Evolutionary conservation across 345 rosid species (phyloP), one percentile per base, ranked within the genome.

Genomic region (Camelina hispida): DNA sequence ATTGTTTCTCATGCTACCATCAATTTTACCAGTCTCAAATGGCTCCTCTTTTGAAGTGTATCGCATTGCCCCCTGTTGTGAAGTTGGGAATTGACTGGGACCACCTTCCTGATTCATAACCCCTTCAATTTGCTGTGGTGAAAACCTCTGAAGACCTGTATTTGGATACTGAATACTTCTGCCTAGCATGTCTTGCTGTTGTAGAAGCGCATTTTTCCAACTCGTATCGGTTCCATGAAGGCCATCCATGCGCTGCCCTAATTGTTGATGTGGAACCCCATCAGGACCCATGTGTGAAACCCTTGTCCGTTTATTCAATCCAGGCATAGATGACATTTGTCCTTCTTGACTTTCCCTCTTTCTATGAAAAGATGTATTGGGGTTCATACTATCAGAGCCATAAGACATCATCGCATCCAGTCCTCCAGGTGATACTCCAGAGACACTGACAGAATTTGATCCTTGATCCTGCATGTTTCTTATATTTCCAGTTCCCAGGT

Each of bases 321-420:
- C 74, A 62, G 99, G 80, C 72, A 88, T 54, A 16, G 96, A 87
- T 38, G 90, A 85, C 76, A 83, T 50, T 79, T 81, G 87, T 18
- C 85, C 89, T 65, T 89, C 97, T 76, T 83, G 92, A 80, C 57
- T 88, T 67, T 90, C 98, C 66, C 93, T 88, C 71, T 87, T 95
- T 47, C 87, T 88, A 68, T 79, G 85, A 75, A 86, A 74, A 28
- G 88, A 81, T 74, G 88, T 20, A 74, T 78, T 71, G 22, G 88
- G 59, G 81, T 83, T 88, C 60, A 84, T 68, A 80, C 65, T 80
- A 74, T 87, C 89, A 61, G 81, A 66, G 22, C 76, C 53, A 81
- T 87, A 87, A 20, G 97, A 46, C 63, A 87, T 73, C 79, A 85
- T 83, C 82, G 83, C 85, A 58, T 89, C 97, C 78, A 87, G 91